Percentiles rank a stretch among this genome's conserved stretches.
These are phyloP conservation scores for Phallus indusiatus DNA, from an alignment of 768 basidiomycete genomes.

Conservation along the genomic window DNA sequence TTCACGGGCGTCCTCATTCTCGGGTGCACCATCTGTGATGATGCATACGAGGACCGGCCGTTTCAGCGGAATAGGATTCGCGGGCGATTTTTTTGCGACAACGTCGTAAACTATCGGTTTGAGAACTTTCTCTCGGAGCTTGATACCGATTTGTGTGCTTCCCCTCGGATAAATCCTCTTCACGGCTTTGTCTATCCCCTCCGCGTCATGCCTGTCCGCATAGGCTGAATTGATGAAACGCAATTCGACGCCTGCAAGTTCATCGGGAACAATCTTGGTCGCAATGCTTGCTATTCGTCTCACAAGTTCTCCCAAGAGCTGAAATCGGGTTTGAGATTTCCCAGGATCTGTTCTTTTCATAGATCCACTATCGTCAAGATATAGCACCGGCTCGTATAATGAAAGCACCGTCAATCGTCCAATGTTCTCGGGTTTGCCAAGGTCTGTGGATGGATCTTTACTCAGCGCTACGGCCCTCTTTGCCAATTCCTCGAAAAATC, in stretches of 20 bases:
- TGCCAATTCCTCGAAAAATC: constrained; percentile 4
- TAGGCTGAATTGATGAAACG: constrained; percentile 19
- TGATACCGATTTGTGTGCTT: constrained; percentile 5
- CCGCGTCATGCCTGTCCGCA: not conserved
- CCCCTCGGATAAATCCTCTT: not conserved
- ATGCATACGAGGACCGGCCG: constrained; percentile 6
- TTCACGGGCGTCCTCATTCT: not conserved
- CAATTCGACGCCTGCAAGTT: constrained; percentile 14
- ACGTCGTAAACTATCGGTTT: constrained; percentile 8
- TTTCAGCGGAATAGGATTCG: not conserved
- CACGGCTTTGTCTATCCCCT: not conserved
- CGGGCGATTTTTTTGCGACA: not conserved
- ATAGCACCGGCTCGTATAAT: constrained; percentile 13
- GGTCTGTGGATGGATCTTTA: constrained; percentile 5
- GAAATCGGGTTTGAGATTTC: constrained; percentile 15
- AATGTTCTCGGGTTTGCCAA: constrained; percentile 16
- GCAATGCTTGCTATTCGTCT: constrained; percentile 14
- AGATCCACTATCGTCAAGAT: constrained; percentile 16
- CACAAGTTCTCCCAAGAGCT: constrained; percentile 11
- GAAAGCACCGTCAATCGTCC: constrained; percentile 17
- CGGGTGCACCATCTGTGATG: constrained; percentile 8
- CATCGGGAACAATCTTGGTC: constrained; percentile 19
- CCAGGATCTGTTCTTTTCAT: constrained; percentile 10
- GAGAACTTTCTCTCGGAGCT: constrained; percentile 4
- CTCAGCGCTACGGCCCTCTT: constrained; percentile 7